phyloP scores from a whole-genome alignment of 2,329 filamentous ascomycete species.

The Cladosporium velox region DNA sequence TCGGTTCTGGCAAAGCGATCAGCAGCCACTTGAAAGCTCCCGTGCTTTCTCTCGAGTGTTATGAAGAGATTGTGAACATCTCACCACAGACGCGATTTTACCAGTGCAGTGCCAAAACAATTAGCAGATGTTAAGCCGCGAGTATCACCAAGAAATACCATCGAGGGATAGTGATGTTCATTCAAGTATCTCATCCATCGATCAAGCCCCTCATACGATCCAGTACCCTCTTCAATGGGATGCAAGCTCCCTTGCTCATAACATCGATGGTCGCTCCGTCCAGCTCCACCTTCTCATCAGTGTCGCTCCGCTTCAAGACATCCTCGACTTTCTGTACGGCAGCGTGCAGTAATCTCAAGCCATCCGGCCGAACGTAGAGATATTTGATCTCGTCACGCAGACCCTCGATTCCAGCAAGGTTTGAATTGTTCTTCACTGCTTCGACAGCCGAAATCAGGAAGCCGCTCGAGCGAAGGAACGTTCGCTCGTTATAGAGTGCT shows the following conservation, averaged over 20 bases:
- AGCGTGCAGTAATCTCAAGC: constrained; percentile 45
- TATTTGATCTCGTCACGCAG: constrained; percentile 56
- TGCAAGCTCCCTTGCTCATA: constrained; percentile 51
- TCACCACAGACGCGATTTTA: not conserved
- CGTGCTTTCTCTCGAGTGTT: not conserved
- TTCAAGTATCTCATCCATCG: not conserved
- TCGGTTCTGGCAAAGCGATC: not conserved
- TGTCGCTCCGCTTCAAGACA: constrained; percentile 44
- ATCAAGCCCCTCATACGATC: constrained; percentile 8
- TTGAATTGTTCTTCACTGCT: constrained; percentile 38
- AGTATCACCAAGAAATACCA: not conserved
- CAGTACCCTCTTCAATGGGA: constrained; percentile 25
- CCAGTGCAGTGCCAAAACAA: not conserved
- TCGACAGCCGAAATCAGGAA: constrained; percentile 39
- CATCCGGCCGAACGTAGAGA: constrained; percentile 48
- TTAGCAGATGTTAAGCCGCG: not conserved
- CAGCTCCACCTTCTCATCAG: constrained; percentile 32
- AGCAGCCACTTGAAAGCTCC: not conserved
- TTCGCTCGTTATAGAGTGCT: constrained; percentile 35
- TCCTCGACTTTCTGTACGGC: constrained; percentile 47
- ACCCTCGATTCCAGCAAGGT: constrained; percentile 38
- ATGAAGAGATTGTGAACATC: not conserved
- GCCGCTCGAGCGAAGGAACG: constrained; percentile 29
- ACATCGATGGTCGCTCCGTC: constrained; percentile 46
- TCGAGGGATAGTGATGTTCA: not conserved